Evolutionary conservation across 768 basidiomycete species (phyloP), one percentile per base, ranked within the genome.

Genomic region (Panaeolus cyanescens): DNA sequence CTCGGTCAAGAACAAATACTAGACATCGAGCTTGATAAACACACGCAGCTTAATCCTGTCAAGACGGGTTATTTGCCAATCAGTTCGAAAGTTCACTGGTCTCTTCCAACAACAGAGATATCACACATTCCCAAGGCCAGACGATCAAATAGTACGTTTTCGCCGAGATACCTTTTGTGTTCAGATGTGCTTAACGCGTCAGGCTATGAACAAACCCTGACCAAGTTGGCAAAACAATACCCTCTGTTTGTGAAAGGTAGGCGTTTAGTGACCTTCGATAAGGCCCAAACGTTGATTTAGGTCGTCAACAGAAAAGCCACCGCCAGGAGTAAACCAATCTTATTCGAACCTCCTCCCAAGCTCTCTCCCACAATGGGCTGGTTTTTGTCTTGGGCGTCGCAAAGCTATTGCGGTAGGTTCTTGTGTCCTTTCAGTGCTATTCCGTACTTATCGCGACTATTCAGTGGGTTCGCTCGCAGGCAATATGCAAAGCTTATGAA

Each of bases 11-110:
- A 83, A 60, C 83, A 85, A 65, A 73, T 84, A 19, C 68, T 82
- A n/a, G 83, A 85, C 64, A 68, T 84, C 28, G 83, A 84, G 59
- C 74, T 85, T 19, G 81, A 85, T 62, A 80, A 78, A 56, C 68
- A 72, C 55, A 85, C 83, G 3, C 59, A 76, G 5, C 66, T 84
- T 50, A 71, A 72, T 32, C 75, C 81, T 3, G 59, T 70, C 5
- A 68, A 65, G 32, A 67, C 66, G 22, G 72, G 69, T 37, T 79
- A 77, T 61, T 34, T 65, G 2, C 69, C 77, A 1, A 67, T 78
- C 34, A 69, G 69, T 32, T 64, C 77, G 4, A 79, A 72, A 40
- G 65, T 66, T 4, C 71, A 79, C 1, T 85, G 83, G 83, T 74
- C 77, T 54, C 56, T 58, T 25, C 20, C 20, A 19, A 15, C 59